Conservation (phyloP, 139 green algal species). For the Coccomyxa sp. region DNA sequence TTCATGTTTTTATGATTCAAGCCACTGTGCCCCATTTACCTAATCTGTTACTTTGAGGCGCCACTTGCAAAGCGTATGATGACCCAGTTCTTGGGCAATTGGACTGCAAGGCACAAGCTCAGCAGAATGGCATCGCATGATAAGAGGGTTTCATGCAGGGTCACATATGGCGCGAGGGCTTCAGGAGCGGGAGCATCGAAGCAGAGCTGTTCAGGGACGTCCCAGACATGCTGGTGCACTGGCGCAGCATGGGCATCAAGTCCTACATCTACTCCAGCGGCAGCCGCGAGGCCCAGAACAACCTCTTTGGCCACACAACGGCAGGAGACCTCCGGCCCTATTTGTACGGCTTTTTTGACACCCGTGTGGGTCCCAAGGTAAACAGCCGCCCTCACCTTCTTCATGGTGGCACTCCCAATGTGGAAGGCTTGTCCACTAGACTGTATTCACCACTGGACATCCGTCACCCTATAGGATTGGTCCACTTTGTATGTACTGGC, state of each 20-base stretch:
- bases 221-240: constrained; percentile 63
- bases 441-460: not conserved
- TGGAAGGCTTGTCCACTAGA: not conserved
- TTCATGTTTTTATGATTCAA: too few species aligned
- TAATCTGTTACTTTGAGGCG: not conserved
- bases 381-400: not conserved
- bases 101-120: too few species aligned
- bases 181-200: constrained; percentile 62
- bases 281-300: constrained; percentile 49
- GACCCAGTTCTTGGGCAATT: too few species aligned
- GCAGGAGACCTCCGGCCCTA: constrained; percentile 82
- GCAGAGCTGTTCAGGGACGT: constrained; percentile 82
- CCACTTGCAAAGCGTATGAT: too few species aligned
- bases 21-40: too few species aligned
- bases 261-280: constrained; percentile 95
- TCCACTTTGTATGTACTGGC: not conserved
- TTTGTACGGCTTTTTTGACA: constrained; percentile 94
- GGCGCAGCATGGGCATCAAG: constrained; percentile 69
- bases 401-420: not conserved
- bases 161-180: constrained; percentile 75
- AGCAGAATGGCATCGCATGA: too few species aligned
- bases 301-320: constrained; percentile 60
- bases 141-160: constrained; percentile 28
- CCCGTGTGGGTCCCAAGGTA: constrained; percentile 71
- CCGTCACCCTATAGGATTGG: not conserved